These are phyloP conservation scores for Sphaerulina vaccinii DNA, from an alignment of 2,329 filamentous ascomycete species.

Conservation along the genomic window DNA sequence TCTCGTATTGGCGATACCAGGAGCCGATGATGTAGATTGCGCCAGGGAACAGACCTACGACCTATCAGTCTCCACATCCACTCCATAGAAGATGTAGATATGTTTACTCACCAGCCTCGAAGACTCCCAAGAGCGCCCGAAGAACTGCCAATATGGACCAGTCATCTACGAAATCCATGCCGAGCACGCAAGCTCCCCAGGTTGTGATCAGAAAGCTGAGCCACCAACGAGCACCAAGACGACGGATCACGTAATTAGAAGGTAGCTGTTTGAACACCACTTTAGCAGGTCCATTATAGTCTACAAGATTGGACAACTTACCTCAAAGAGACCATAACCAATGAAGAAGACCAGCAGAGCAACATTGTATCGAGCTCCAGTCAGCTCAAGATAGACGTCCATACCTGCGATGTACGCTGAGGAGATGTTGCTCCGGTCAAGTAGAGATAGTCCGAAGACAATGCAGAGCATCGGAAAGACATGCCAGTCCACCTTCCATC, in stretches of 20 bases:
- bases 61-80: neutral
- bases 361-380: constrained; percentile 33
- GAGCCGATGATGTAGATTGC: constrained; percentile 34
- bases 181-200: constrained; percentile 61
- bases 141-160: constrained; percentile 54
- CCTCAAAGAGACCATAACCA: constrained; percentile 35
- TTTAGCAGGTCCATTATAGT: neutral
- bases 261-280: constrained; percentile 21
- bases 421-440: constrained; percentile 75
- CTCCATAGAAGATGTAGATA: neutral
- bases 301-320: neutral
- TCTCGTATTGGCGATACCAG: constrained; percentile 31
- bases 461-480: constrained; percentile 39
- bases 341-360: constrained; percentile 38
- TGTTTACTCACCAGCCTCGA: constrained; percentile 55
- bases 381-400: constrained; percentile 39
- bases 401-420: constrained; percentile 69
- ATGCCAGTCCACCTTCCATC: constrained; percentile 34
- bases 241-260: constrained; percentile 35
- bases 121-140: constrained; percentile 58
- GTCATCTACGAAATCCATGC: constrained; percentile 61
- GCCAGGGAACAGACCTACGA: constrained; percentile 37
- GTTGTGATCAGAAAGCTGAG: constrained; percentile 40
- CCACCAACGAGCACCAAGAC: constrained; percentile 36
- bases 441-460: constrained; percentile 60